phyloP scores from a whole-genome alignment of 2,329 filamentous ascomycete genomes.

The Aspergillus uvarum region DNA sequence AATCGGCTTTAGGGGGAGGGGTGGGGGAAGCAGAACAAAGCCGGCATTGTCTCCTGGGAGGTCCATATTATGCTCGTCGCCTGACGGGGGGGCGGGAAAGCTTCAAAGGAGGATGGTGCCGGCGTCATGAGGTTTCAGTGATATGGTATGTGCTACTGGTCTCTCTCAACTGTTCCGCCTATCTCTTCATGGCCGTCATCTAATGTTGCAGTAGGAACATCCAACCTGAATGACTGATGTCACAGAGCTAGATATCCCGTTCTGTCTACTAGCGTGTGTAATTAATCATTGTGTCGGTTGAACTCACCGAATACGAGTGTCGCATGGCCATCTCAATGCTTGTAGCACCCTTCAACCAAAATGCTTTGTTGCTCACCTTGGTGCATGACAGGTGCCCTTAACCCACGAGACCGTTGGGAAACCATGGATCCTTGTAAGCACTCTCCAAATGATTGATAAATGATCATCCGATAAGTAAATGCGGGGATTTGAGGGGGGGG shows the following conservation, averaged over 20 bases:
- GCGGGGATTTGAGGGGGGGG: neutral
- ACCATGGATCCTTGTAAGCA: neutral
- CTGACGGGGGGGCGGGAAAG: neutral
- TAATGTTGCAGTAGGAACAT: neutral
- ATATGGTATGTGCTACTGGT: conserved; percentile 25
- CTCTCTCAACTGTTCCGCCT: neutral
- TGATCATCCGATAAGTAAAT: neutral
- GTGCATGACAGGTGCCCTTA: neutral
- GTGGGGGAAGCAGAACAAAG: conserved; percentile 13
- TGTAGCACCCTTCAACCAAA: neutral
- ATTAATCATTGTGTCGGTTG: neutral
- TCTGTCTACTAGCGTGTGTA: neutral
- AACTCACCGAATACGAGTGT: conserved; percentile 1
- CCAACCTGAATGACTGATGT: neutral
- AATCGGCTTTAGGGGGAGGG: neutral
- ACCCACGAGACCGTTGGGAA: neutral
- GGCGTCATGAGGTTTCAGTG: conserved; percentile 29
- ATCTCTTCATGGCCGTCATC: neutral
- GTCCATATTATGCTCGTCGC: conserved; percentile 3
- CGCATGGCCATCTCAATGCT: neutral
- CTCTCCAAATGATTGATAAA: neutral
- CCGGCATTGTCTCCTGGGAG: conserved; percentile 23
- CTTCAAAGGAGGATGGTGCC: conserved; percentile 21
- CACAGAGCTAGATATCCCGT: conserved; percentile 12
- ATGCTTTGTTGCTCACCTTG: neutral